Evolutionary conservation across 768 basidiomycete genomes (phyloP), one percentile per base, ranked within the genome.

Genomic region (Collybia mongolica): DNA sequence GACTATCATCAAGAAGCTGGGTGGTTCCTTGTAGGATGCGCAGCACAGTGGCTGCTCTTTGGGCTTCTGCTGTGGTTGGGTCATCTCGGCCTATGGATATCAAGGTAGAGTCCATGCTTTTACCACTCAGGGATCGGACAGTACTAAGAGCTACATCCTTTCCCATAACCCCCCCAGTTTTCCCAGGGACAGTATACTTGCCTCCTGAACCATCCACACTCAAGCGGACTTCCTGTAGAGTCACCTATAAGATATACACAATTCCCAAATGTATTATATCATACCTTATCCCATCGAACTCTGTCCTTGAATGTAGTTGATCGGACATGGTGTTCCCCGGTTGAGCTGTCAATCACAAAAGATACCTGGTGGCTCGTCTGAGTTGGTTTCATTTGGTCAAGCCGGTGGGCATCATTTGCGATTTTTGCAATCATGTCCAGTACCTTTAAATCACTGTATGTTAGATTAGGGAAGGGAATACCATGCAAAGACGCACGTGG

Each of bases 21-120:
- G 65, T 46, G 22, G 58, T 44, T 1, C 76, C 75, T 52, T 81
- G 78, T 3, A 81, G 66, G 40, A 75, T 66, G 5, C 63, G 65
- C 29, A 77, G 72, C 35, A 81, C 50, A 20, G 69, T 67, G 0
- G 62, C 66, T 0, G 69, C 73, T 20, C 73, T 74, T 40, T 74
- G 69, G 3, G 65, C 64, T 53, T 88, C 86, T 22, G 88, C 85
- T 18, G 57, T 61, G 3, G 88, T 90, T 1, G 77, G 79, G 35
- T 68, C 75, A 36, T 78, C 83, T 28, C 72, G 74, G 0, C 84
- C 86, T 54, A 73, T 70, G 7, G 84, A 72, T 19, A 66, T 75
- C 19, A 88, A 69, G 6, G 61, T 62, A 0, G 58, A 47, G 23
- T 81, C 65, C 1, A 61, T 68, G 63, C 51, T 71, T 58, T 65